Evolutionary conservation across 495 filamentous ascomycete species (phyloP), one percentile per base, ranked within the genome.

Genomic region (Aspergillus conjunctus): DNA sequence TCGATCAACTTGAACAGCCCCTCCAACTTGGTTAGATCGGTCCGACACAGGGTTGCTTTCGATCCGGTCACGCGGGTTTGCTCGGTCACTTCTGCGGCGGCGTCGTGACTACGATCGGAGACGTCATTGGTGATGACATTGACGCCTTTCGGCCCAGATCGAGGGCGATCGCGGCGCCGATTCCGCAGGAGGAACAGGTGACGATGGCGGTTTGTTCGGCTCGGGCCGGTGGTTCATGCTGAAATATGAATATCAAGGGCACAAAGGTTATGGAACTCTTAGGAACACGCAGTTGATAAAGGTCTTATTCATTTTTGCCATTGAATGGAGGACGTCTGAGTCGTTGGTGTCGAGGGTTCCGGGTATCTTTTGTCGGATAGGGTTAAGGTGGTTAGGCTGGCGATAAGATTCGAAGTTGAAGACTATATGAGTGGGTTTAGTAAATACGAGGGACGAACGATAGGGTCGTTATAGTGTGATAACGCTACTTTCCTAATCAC

Each of bases 21-120:
- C 7, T 65, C 54, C 52, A 73, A 62, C 48, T 79, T 66, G 71
- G 70, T 72, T 46, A 83, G 73, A 61, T 81, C 75, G 61, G 79
- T 77, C 63, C 78, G 73, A 68, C 80, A 63, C 57, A 77, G 75
- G 22, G 79, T 67, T 30, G 80, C 78, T 18, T 79, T 73, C 21
- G 67, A 58, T 45, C 79, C 79, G 21, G 61, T 51, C 54, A 66
- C 63, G 63, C 77, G 72, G 71, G 81, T 80, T 60, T 79, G 63
- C 33, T 72, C 58, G 53, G 79, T 77, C 30, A 81, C 64, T 60
- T 76, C 65, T 33, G 80, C 66, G 51, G 79, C 79, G n/a, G 73
- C 67, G 5, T 59, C 52, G 48, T 54, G 53, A 51, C 60, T 64
- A 44, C 59, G 61, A 18, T 75, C 67, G 14, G 84, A 85, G 52